Base-by-base conservation (phyloP, 345 rosid genomes). In the Pseudoturritis turrita region DNA sequence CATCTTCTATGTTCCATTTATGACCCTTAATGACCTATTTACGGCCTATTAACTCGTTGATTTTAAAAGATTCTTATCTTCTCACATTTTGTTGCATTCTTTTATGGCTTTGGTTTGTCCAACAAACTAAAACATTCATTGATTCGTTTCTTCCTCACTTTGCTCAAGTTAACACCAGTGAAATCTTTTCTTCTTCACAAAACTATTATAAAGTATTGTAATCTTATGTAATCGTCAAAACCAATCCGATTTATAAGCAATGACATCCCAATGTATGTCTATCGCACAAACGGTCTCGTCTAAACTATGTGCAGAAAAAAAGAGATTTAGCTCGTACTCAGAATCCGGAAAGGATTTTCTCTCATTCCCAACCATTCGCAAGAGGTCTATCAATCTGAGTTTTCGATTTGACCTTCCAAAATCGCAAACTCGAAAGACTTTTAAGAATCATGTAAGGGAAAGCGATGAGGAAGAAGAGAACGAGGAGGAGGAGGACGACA, bases 81-180 rank as follows among this genome's bases (percentile, higher is more conserved):
- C 17, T 36, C 13, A 57, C 36, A 51, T 7, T n/a, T 23, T 23
- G 28, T 17, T 8, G 6, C 33, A 1, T 11, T 23, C 1, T 65
- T 40, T 29, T 17, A 10, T 49, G 15, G 9, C 73, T 68, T 62
- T 75, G 65, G 71, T 76, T 76, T 76, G 52, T 54, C 53, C 15
- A 52, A 23, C 62, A 75, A 33, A 59, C 66, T 35, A 40, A 53
- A 35, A 28, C 39, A 40, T 69, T 25, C 58, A 3, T 45, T 69
- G 43, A 69, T 75, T 76, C 79, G 39, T 70, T 62, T 76, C 61
- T 62, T 76, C 66, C n/a, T 13, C n/a, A 46, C 52, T 22, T 11
- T 18, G 44, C 53, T 59, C 21, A 4, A 13, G 4, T 36, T 31
- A 43, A 28, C 59, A 3, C 10, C 17, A 39, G 59, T n/a, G 21